phyloP scores from a whole-genome alignment of 2,329 filamentous ascomycete genomes.

The Cyclaneusma minus region DNA sequence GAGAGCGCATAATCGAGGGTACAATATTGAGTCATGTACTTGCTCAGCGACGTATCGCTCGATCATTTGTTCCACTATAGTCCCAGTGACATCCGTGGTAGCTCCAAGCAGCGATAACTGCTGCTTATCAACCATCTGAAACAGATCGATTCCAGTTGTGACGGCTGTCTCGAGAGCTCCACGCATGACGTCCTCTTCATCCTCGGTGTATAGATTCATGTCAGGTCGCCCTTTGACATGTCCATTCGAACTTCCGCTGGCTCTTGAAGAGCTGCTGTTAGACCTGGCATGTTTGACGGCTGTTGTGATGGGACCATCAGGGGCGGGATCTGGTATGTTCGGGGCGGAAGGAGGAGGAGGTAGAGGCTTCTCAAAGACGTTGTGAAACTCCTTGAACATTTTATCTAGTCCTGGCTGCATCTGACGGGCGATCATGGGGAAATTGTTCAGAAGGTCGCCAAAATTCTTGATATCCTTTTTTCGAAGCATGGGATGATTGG shows the following conservation, averaged over 20 bases:
- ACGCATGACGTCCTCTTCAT: slow-evolving; percentile 84
- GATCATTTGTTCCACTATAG: slow-evolving; percentile 82
- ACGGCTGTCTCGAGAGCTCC: slow-evolving; percentile 82
- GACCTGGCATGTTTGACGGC: slow-evolving; percentile 40
- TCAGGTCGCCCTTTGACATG: slow-evolving; percentile 21
- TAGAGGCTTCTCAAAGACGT: slow-evolving; percentile 70
- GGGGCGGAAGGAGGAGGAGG: slow-evolving; percentile 55
- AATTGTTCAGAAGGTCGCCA: slow-evolving; percentile 75
- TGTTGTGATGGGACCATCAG: slow-evolving; percentile 37
- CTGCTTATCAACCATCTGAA: slow-evolving; percentile 89
- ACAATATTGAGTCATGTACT: slow-evolving; percentile 70
- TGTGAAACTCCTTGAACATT: slow-evolving; percentile 77
- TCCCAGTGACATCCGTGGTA: slow-evolving; percentile 85
- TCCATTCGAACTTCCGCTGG: slow-evolving; percentile 19
- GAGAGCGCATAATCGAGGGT: slow-evolving; percentile 64
- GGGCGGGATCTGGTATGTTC: slow-evolving; percentile 40
- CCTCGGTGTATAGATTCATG: slow-evolving; percentile 61
- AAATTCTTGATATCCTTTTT: slow-evolving; percentile 92
- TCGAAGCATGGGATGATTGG: too few relatives aligned
- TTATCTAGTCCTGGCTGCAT: slow-evolving; percentile 88
- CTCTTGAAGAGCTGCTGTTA: slow-evolving; percentile 24
- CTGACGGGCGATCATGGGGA: slow-evolving; percentile 89
- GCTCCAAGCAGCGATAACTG: slow-evolving; percentile 83
- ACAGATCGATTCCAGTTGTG: slow-evolving; percentile 85
- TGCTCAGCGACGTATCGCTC: slow-evolving; percentile 91